A percentile compares a stretch with the other conserved stretches of the same genome.
Conservation (phyloP, 768 basidiomycete species). For the Agaricus sinodeliciosus region DNA sequence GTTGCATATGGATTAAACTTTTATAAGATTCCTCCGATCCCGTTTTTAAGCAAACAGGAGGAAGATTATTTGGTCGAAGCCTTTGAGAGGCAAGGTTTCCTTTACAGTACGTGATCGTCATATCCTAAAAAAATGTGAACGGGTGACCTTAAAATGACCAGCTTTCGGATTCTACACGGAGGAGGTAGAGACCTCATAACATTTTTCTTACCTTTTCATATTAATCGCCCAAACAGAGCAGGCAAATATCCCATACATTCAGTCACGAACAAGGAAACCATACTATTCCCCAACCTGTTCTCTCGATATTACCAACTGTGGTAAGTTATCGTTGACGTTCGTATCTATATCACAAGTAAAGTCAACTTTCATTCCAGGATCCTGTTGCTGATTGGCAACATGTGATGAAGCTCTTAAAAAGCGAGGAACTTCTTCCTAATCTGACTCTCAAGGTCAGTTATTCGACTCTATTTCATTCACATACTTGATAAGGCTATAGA, state of each 20-base stretch:
- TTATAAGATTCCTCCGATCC: slow-evolving; percentile 50
- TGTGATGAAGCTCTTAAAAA: slow-evolving; percentile 27
- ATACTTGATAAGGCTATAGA: not conserved
- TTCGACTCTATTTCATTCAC: not conserved
- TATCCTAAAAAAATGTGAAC: not conserved
- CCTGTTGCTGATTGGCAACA: slow-evolving; percentile 39
- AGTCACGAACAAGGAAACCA: slow-evolving; percentile 38
- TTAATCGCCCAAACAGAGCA: slow-evolving; percentile 26
- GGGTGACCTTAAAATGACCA: slow-evolving; percentile 16
- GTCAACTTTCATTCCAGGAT: slow-evolving; percentile 27
- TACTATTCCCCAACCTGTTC: slow-evolving; percentile 35
- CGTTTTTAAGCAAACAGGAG: slow-evolving; percentile 53
- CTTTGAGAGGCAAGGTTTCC: slow-evolving; percentile 51
- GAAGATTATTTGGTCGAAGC: slow-evolving; percentile 69
- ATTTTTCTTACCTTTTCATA: not conserved
- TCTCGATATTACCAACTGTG: slow-evolving; percentile 33
- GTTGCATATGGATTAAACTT: not conserved
- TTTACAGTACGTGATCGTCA: slow-evolving; percentile 41
- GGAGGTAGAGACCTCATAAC: slow-evolving; percentile 27
- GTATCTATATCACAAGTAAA: not conserved
- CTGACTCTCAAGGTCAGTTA: slow-evolving; percentile 30
- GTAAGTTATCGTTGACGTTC: slow-evolving; percentile 17
- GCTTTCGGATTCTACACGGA: slow-evolving; percentile 62
- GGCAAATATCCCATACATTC: slow-evolving; percentile 30
- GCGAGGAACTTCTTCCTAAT: slow-evolving; percentile 30